phyloP scores from a whole-genome alignment of 257 asterid species.

The Perilla frutescens region DNA sequence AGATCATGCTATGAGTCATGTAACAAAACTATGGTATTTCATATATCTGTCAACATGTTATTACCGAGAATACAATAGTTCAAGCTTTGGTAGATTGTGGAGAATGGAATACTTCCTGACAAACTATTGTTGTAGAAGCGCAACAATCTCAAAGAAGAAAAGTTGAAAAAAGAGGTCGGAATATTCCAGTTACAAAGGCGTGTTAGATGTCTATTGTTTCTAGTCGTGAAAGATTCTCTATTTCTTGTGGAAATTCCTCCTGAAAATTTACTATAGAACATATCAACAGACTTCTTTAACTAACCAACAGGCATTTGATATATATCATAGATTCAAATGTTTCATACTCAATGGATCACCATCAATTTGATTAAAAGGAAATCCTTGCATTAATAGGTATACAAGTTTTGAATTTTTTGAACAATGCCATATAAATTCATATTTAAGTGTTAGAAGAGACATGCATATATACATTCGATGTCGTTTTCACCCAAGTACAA shows the following conservation, averaged over 20 bases:
- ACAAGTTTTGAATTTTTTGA: too few relatives aligned
- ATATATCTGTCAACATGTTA: neutral
- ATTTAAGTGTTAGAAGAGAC: too few relatives aligned
- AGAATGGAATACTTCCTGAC: neutral
- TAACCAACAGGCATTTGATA: too few relatives aligned
- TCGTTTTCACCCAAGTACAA: neutral
- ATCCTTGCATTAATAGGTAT: too few relatives aligned
- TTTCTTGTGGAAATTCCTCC: constrained; percentile 4
- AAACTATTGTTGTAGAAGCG: neutral
- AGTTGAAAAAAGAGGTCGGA: neutral
- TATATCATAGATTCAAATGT: too few relatives aligned
- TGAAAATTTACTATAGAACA: neutral
- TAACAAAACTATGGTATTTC: neutral
- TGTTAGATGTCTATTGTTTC: neutral
- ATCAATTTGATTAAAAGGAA: too few relatives aligned
- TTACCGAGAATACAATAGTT: neutral
- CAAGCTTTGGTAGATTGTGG: neutral
- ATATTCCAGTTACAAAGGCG: neutral
- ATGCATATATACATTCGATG: neutral
- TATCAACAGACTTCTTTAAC: too few relatives aligned
- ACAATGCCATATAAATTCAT: too few relatives aligned
- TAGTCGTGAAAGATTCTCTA: neutral
- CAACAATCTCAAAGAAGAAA: neutral
- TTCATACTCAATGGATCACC: too few relatives aligned
- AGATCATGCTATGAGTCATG: too few relatives aligned